Base-by-base conservation (phyloP, 352 stramenopile species). In the Phytopythium litorale region DNA sequence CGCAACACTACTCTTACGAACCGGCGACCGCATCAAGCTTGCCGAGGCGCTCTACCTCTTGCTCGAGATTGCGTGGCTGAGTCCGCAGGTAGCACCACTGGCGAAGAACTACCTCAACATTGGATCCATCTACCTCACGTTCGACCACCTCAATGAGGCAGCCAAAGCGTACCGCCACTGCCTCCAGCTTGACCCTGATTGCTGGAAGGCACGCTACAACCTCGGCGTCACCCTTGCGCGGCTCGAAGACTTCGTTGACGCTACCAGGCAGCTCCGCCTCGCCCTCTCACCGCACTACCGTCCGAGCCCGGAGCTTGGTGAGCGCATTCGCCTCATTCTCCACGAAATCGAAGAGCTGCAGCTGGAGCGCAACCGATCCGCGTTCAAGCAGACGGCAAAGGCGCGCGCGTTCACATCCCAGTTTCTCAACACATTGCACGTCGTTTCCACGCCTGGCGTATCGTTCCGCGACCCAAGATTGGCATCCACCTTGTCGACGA, bases 141-240 rank as follows among this genome's bases (percentile, higher is more conserved):
- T 86, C 19, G 64, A 78, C 33, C 68, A 85, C 54, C 58, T 84
- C 9, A 62, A 81, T 6, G 78, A 89, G 57, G 78, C 80, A n/a
- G 66, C 64, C 7, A 78, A 71, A 25, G 66, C 72, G n/a, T 87
- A 78, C 60, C 78, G 72, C 2, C 76, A 87, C 19, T 71, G 67
- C 57, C 64, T 89, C 16, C 70, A 68, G 0, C 48, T 85, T 1
- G 65, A 87, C 2, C 59, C 64, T 5, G 60, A 28, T 0, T 63
- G 59, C 1, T 88, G 80, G 80, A 81, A 78, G 58, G 74, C 78
- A 13, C 64, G 56, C 4, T 81, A 78, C 60, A 88, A 89, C 30
- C 57, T 85, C 7, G 80, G 78, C 4, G 56, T 89, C 37, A 42
- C 76, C 7, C 58, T 78, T 9, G 70, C 80, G 23, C 78, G 80